A percentile compares a stretch with the other conserved stretches of the same genome.
Conservation (phyloP, 2,329 filamentous ascomycete species). For the Alternaria sp. region DNA sequence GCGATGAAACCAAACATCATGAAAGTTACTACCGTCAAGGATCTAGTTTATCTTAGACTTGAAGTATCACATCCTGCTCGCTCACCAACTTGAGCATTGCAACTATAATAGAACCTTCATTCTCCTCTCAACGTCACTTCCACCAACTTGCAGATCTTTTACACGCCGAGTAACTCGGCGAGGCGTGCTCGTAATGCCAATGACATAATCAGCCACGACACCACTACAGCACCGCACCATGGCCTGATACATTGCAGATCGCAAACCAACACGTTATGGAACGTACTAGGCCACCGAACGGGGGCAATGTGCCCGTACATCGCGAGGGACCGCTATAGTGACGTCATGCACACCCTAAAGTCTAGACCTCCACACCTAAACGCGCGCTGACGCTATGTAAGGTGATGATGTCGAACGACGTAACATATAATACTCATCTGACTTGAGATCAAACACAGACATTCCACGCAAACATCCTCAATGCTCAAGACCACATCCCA, state of each 20-base stretch:
- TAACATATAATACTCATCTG: conserved; percentile 5
- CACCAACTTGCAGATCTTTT: background rate
- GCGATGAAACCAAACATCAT: background rate
- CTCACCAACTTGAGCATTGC: conserved; percentile 3
- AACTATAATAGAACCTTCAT: conserved; percentile 5
- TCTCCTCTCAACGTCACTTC: conserved; percentile 12
- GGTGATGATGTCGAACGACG: conserved; percentile 5
- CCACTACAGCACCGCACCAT: background rate
- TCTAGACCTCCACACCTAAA: conserved; percentile 16
- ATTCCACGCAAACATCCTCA: conserved; percentile 7
- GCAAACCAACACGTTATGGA: background rate
- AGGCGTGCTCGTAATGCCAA: conserved; percentile 8
- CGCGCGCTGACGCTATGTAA: conserved; percentile 9
- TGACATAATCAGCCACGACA: conserved; percentile 27
- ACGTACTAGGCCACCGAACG: conserved; percentile 7
- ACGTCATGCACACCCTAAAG: conserved; percentile 20
- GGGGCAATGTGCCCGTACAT: conserved; percentile 9
- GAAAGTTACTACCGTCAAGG: background rate
- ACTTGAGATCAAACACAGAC: background rate
- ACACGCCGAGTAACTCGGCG: too few species aligned
- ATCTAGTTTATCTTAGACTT: background rate
- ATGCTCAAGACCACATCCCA: conserved; percentile 39
- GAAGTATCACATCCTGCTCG: background rate
- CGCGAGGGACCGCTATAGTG: conserved; percentile 18
- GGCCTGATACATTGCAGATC: background rate